Conservation (phyloP, 495 filamentous ascomycete species). For the Daldinia decipiens region DNA sequence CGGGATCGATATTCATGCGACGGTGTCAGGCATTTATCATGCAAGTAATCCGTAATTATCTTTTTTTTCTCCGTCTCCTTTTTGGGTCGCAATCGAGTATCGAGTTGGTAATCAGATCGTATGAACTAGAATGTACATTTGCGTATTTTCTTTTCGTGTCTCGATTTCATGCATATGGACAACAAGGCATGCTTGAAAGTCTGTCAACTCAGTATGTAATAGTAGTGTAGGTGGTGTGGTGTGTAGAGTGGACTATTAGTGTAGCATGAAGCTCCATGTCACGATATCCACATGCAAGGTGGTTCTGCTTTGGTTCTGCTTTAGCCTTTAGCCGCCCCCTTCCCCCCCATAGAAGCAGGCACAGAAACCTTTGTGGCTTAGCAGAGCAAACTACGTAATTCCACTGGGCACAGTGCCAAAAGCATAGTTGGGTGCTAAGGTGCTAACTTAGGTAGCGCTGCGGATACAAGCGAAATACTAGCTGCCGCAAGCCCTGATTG, state of each 20-base stretch:
- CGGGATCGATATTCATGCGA: conserved; percentile 38
- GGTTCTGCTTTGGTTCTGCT: not conserved
- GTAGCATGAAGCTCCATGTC: conserved; percentile 10
- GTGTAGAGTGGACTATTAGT: not conserved
- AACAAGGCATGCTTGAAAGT: conserved; percentile 4
- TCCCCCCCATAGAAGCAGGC: conserved; percentile 1
- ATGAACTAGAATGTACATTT: not conserved
- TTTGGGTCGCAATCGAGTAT: not conserved
- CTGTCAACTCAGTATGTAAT: not conserved
- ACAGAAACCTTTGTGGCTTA: conserved; percentile 38
- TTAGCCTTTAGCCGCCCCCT: too few relatives aligned
- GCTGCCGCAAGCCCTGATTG: conserved; percentile 18
- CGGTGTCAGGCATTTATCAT: conserved; percentile 22
- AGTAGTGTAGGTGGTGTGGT: not conserved
- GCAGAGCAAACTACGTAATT: conserved; percentile 36
- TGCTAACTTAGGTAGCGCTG: not conserved
- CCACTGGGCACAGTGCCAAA: not conserved
- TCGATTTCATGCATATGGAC: conserved; percentile 6
- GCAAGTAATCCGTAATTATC: conserved; percentile 1
- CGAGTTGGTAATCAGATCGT: not conserved
- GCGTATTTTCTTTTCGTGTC: conserved; percentile 5
- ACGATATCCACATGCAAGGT: conserved; percentile 13
- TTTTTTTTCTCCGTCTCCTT: not conserved
- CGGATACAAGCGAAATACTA: conserved; percentile 23
- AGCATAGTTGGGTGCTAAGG: not conserved